Evolutionary conservation across 2,329 filamentous ascomycete species (phyloP).

Genomic region (Talaromyces sp.): DNA sequence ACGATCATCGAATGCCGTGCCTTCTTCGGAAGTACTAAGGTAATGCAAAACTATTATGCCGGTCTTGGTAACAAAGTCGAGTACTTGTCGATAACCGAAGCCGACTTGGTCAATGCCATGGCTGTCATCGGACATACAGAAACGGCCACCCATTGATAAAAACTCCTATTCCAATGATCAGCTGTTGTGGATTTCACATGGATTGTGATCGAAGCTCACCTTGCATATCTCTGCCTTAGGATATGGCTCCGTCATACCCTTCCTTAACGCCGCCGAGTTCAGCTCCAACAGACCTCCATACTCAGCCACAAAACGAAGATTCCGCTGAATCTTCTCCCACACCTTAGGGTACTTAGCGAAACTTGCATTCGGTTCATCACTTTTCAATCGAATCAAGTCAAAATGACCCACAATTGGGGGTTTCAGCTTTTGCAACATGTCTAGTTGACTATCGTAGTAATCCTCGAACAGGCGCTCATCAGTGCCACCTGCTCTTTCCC

Average conservation of each 20-base stretch:
- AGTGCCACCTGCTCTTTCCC: conserved; percentile 53
- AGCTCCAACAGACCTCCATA: conserved; percentile 85
- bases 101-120: conserved; percentile 83
- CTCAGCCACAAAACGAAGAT: conserved; percentile 64
- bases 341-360: conserved; percentile 59
- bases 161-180: conserved; percentile 57
- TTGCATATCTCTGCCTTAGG: conserved; percentile 74
- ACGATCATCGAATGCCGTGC: conserved; percentile 28
- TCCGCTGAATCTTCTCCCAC: conserved; percentile 71
- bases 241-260: conserved; percentile 89
- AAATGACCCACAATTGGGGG: conserved; percentile 90
- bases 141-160: conserved; percentile 67
- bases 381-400: conserved; percentile 81
- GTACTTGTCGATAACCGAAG: conserved; percentile 71
- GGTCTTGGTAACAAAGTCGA: conserved; percentile 63
- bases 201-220: conserved; percentile 8
- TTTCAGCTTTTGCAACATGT: conserved; percentile 69
- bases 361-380: conserved; percentile 62
- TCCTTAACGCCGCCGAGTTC: conserved; percentile 81
- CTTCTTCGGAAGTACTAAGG: conserved; percentile 25
- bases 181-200: conserved; percentile 1
- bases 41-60: conserved; percentile 41
- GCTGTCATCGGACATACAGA: conserved; percentile 93
- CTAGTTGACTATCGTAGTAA: conserved; percentile 84
- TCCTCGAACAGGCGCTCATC: conserved; percentile 73